Evolutionary conservation across 2,329 filamentous ascomycete genomes (phyloP), one percentile per base, ranked within the genome.

Genomic region (Ramularia endophylla): DNA sequence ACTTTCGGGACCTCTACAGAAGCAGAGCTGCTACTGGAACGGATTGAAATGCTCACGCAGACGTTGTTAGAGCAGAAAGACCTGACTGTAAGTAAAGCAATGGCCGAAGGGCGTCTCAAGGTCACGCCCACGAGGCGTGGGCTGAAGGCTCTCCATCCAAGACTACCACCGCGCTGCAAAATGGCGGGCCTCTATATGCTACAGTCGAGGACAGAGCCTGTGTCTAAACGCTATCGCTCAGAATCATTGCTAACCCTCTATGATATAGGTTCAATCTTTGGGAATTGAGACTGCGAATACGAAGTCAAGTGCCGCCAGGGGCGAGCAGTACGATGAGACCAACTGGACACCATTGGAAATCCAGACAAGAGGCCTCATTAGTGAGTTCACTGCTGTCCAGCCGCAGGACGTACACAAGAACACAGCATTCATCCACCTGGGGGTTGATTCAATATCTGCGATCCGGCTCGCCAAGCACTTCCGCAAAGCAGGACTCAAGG

Each of bases 361-460:
- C 15, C 20, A 38, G n/a, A 9, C 45, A n/a, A 32, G 43, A 16
- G 17, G 5, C 3, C 34, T 45, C 5, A 25, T 48, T 18, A 37
- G 36, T 19, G 25, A 48, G 22, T 42, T 36, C 18, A 32, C 39
- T 28, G 13, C 9, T 9, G 20, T 43, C 8, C 18, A 38, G 30
- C 16, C 36, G 11, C 16, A 40, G 8, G 36, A 45, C 3, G 29
- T 48, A 18, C 20, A 31, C 22, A 49, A 49, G 31, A 33, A 43
- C 6, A 43, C 43, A 4, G 36, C 43, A n/a, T 49, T 49, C 37
- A 38, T 43, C 28, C 46, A 43, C 20, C 22, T 49, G 9, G 46
- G 46, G 20, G 25, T 49, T 17, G 46, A 49, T 29, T 49, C 46
- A 13, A 49, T 49, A 20, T 46, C 43, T 5, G 46, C 41, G 11